Conservation (phyloP, 2,329 filamentous ascomycete genomes). For the Phyllosticta citrichinensis region DNA sequence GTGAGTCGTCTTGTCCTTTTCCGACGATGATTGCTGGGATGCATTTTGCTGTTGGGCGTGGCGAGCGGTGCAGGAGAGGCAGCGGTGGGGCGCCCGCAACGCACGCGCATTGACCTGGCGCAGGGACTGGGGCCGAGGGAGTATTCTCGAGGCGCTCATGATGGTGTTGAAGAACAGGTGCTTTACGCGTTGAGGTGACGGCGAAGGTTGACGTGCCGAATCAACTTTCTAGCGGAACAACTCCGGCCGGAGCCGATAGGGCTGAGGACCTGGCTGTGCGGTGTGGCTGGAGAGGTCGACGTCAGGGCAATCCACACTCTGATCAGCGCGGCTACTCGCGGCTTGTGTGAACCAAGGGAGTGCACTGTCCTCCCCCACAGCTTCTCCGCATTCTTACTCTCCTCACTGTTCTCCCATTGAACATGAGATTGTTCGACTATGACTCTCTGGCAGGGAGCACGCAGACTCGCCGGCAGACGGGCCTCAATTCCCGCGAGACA, state of each 20-base stretch:
- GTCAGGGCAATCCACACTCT: constrained; percentile 15
- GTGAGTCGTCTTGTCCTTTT: constrained; percentile 59
- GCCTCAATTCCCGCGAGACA: constrained; percentile 13
- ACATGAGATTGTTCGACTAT: constrained; percentile 22
- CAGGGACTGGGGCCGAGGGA: constrained; percentile 24
- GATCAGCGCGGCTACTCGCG: constrained; percentile 16
- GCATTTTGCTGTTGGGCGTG: constrained; percentile 27
- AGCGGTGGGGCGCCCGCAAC: constrained; percentile 30
- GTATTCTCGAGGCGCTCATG: constrained; percentile 16
- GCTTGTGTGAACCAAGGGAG: constrained; percentile 2
- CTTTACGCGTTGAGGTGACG: not conserved
- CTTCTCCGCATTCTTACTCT: constrained; percentile 13
- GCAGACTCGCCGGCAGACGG: constrained; percentile 8
- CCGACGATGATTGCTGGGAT: constrained; percentile 24
- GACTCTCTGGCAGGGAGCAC: constrained; percentile 24
- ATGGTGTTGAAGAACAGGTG: constrained; percentile 11
- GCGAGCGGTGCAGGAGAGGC: constrained; percentile 41
- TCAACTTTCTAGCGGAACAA: constrained; percentile 4
- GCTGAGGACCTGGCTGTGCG: constrained; percentile 2
- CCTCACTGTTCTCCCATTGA: constrained; percentile 5
- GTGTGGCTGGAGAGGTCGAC: constrained; percentile 15
- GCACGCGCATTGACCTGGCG: constrained; percentile 11
- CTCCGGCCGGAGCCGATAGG: constrained; percentile 5
- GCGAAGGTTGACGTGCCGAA: constrained; percentile 2
- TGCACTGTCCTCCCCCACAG: constrained; percentile 15